Conservation (phyloP, 2,329 filamentous ascomycete genomes). For the Torrubiella hemipterigena region DNA sequence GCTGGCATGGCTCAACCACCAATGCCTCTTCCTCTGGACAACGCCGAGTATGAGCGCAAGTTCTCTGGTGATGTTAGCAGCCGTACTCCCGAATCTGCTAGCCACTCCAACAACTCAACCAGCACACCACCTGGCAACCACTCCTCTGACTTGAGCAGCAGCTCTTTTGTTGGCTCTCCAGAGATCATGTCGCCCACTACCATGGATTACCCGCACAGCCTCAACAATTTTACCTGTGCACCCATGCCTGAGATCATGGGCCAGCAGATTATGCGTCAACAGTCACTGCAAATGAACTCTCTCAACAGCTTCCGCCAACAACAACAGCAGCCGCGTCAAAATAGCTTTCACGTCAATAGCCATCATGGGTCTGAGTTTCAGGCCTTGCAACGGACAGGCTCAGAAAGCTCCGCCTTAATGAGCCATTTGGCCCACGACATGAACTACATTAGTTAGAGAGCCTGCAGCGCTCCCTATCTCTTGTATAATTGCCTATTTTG, state of each 20-base stretch:
- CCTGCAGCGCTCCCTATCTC: no score
- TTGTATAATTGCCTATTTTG: no score
- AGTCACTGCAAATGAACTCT: slow-evolving; percentile 14
- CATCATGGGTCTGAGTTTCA: no score
- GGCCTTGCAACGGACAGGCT: no score
- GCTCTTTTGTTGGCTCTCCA: slow-evolving; percentile 41
- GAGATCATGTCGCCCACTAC: slow-evolving; percentile 36
- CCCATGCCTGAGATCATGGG: slow-evolving; percentile 42
- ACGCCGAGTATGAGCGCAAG: slow-evolving; percentile 35
- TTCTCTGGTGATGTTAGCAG: slow-evolving; percentile 31
- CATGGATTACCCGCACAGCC: slow-evolving; percentile 33
- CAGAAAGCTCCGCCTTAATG: no score
- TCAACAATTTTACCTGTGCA: slow-evolving; percentile 29
- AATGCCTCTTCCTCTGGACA: slow-evolving; percentile 31
- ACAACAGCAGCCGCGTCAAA: slow-evolving; percentile 16
- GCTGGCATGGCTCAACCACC: slow-evolving; percentile 45
- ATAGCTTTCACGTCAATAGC: slow-evolving; percentile 19
- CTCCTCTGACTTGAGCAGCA: slow-evolving; percentile 10
- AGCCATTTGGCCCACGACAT: no score
- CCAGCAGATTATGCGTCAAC: slow-evolving; percentile 21
- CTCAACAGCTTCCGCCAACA: slow-evolving; percentile 15
- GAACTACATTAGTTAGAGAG: no score
- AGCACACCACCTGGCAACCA: slow-evolving; percentile 16
- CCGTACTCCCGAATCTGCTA: slow-evolving; percentile 23
- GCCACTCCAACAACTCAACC: slow-evolving; percentile 17